phyloP scores from a whole-genome alignment of 2,329 filamentous ascomycete genomes.

The Chalara sp. region DNA sequence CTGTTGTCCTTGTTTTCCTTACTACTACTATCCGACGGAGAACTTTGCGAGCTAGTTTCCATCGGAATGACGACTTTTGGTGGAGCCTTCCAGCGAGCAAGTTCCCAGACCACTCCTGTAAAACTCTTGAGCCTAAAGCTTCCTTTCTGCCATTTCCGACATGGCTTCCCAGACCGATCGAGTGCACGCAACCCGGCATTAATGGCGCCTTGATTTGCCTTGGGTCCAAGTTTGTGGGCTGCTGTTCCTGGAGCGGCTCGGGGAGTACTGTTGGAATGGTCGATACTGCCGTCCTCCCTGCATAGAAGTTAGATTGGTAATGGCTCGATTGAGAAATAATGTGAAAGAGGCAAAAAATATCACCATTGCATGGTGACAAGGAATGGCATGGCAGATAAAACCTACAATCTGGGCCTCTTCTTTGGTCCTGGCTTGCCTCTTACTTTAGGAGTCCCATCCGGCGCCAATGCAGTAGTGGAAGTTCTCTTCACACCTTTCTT shows the following conservation, averaged over 20 bases:
- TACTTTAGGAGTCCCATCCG: slow-evolving; percentile 60
- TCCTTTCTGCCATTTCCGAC: slow-evolving; percentile 83
- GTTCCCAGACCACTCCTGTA: slow-evolving; percentile 76
- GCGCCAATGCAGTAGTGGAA: slow-evolving; percentile 53
- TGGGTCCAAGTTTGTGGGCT: slow-evolving; percentile 82
- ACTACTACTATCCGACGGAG: slow-evolving; percentile 42
- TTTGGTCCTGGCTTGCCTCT: slow-evolving; percentile 89
- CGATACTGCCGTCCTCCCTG: slow-evolving; percentile 58
- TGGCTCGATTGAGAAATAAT: slow-evolving; percentile 3
- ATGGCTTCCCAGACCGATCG: slow-evolving; percentile 85
- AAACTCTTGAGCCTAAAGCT: slow-evolving; percentile 85
- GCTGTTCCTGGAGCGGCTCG: slow-evolving; percentile 33
- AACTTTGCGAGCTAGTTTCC: slow-evolving; percentile 38
- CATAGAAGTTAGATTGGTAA: slow-evolving; percentile 23
- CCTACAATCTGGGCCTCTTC: slow-evolving; percentile 92
- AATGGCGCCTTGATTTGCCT: slow-evolving; percentile 94
- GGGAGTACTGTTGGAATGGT: slow-evolving; percentile 42
- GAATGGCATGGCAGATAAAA: slow-evolving; percentile 22
- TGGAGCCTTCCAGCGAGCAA: slow-evolving; percentile 76
- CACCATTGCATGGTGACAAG: too few species aligned
- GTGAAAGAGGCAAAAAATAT: neutral
- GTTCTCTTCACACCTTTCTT: slow-evolving; percentile 70
- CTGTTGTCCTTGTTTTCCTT: slow-evolving; percentile 60
- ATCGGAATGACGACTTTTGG: slow-evolving; percentile 41
- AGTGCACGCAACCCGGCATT: slow-evolving; percentile 93